These are phyloP conservation scores for Trichophyton rubrum DNA, from an alignment of 2,329 filamentous ascomycete species.

Conservation along the genomic window DNA sequence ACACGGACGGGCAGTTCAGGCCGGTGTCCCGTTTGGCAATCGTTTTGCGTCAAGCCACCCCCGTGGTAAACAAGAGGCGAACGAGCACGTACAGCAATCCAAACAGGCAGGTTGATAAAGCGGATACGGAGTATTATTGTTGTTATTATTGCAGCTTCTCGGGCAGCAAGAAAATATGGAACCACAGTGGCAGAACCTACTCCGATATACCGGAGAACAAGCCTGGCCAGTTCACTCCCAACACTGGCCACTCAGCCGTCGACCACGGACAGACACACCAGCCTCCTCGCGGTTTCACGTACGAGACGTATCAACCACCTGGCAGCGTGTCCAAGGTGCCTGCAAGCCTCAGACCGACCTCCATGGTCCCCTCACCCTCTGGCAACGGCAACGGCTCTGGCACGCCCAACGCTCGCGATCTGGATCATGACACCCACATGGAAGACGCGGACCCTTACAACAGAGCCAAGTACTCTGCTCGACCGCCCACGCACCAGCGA, in stretches of 20 bases:
- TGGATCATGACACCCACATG: constrained; percentile 70
- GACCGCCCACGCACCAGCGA: constrained; percentile 62
- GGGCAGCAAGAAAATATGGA: constrained; percentile 34
- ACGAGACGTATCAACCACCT: constrained; percentile 51
- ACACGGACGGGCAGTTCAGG: neutral
- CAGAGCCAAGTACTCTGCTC: constrained; percentile 72
- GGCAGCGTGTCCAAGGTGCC: constrained; percentile 22
- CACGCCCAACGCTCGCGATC: constrained; percentile 51
- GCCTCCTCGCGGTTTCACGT: constrained; percentile 50
- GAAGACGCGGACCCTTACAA: constrained; percentile 68
- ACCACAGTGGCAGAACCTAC: constrained; percentile 54
- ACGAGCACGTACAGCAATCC: too few species aligned
- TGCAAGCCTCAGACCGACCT: constrained; percentile 31
- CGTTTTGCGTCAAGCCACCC: neutral
- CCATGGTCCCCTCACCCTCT: constrained; percentile 46
- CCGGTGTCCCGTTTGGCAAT: neutral
- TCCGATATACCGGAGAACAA: constrained; percentile 48
- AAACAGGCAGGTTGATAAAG: neutral
- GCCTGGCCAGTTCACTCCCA: constrained; percentile 53
- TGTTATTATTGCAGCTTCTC: neutral
- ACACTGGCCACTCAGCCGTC: constrained; percentile 32
- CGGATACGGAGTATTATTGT: neutral
- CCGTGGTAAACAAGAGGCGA: neutral
- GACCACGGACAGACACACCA: constrained; percentile 34
- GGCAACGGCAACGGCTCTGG: neutral